Conservation (phyloP, 495 filamentous ascomycete species). For the Sporormia fimetaria region DNA sequence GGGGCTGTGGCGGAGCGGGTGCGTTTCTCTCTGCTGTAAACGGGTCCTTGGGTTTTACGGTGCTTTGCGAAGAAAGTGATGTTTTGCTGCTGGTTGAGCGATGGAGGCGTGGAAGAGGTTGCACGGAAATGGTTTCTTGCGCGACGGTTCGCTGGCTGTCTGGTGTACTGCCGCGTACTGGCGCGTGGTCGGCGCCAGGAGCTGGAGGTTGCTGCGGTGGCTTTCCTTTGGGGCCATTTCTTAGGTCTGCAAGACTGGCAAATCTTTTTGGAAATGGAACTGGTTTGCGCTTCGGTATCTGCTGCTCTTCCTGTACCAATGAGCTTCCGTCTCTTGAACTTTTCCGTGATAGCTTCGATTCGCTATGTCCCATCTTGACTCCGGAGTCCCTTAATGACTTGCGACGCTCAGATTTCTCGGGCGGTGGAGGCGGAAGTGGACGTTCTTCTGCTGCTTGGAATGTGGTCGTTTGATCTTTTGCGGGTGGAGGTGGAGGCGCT, state of each 20-base stretch:
- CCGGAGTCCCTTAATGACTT: no score
- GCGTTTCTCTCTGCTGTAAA: constrained; percentile 4
- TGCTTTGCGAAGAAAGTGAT: no score
- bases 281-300: constrained; percentile 11
- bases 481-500: constrained; percentile 4
- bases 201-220: not conserved
- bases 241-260: constrained; percentile 6
- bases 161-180: not conserved
- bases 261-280: constrained; percentile 8
- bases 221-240: constrained; percentile 4
- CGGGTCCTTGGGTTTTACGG: no score
- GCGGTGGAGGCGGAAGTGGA: constrained; percentile 20
- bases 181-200: not conserved
- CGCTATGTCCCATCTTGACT: no score
- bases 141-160: not conserved
- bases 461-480: constrained; percentile 9
- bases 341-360: constrained; percentile 8
- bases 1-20: not conserved
- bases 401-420: constrained; percentile 17
- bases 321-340: constrained; percentile 6
- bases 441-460: constrained; percentile 2
- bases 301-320: not conserved
- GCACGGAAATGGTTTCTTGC: not conserved
- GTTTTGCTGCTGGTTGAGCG: not conserved
- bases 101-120: not conserved